phyloP scores from a whole-genome alignment of 2,329 filamentous ascomycete genomes.

The Cladosporium sp. region DNA sequence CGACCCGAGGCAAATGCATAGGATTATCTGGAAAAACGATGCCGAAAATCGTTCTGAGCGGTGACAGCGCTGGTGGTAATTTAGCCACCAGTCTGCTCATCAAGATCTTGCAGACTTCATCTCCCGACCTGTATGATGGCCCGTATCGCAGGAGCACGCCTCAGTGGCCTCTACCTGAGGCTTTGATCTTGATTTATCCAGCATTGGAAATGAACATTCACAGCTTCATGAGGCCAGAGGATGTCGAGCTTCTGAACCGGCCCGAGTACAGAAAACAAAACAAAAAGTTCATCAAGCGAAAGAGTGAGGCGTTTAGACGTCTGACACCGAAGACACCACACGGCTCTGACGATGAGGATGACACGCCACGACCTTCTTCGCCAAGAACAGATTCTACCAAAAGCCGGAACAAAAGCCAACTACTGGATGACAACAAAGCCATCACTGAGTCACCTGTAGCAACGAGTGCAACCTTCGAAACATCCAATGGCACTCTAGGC shows the following conservation, averaged over 20 bases:
- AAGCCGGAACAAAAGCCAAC: background rate
- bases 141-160: slow-evolving; percentile 39
- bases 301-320: slow-evolving; percentile 83
- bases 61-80: slow-evolving; percentile 74
- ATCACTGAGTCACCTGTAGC: slow-evolving; percentile 1
- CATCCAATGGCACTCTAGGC: slow-evolving; percentile 25
- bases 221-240: slow-evolving; percentile 98
- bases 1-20: slow-evolving; percentile 68
- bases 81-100: slow-evolving; percentile 75
- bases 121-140: slow-evolving; percentile 10
- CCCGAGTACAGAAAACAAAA: slow-evolving; percentile 75
- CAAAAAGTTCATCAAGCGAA: slow-evolving; percentile 71
- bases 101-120: slow-evolving; percentile 78
- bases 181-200: slow-evolving; percentile 82
- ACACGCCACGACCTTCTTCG: slow-evolving; percentile 22
- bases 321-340: slow-evolving; percentile 77
- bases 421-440: slow-evolving; percentile 4
- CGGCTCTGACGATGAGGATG: slow-evolving; percentile 70
- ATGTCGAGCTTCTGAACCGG: slow-evolving; percentile 90
- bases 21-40: slow-evolving; percentile 64
- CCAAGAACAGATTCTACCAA: background rate
- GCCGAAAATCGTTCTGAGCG: slow-evolving; percentile 68
- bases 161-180: slow-evolving; percentile 67
- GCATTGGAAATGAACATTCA: slow-evolving; percentile 94
- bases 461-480: background rate